Conservation (phyloP, 305 asterid species). For the Fraxinus platypoda region DNA sequence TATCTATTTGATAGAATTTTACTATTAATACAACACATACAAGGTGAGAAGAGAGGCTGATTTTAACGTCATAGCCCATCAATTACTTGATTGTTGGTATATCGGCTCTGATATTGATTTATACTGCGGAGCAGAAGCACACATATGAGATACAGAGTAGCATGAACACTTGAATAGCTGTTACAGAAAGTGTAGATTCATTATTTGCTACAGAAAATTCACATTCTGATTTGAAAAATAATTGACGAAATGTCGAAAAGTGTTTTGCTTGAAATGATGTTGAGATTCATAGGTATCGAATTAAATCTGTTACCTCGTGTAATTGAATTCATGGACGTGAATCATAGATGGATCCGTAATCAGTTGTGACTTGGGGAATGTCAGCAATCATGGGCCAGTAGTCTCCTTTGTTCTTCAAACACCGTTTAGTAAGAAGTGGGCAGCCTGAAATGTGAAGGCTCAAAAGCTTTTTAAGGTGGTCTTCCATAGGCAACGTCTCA, state of each 20-base stretch:
- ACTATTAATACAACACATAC: background rate
- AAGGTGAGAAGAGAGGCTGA: background rate
- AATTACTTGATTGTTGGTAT: background rate
- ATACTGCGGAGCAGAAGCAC: too few species aligned
- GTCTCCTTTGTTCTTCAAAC: conserved; percentile 8
- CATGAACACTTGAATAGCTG: background rate
- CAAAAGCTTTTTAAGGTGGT: too few species aligned
- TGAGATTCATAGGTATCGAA: background rate
- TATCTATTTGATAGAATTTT: background rate
- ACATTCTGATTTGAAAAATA: background rate
- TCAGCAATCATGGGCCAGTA: background rate
- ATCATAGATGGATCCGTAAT: background rate
- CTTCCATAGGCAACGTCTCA: too few species aligned
- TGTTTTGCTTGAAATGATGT: background rate
- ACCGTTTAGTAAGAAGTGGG: background rate
- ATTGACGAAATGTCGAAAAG: background rate
- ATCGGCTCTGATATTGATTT: background rate
- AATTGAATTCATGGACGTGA: background rate
- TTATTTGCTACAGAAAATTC: background rate
- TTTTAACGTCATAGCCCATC: background rate
- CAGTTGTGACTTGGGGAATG: background rate
- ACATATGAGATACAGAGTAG: too few species aligned
- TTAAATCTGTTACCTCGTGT: background rate
- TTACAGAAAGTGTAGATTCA: background rate
- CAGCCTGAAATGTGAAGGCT: too few species aligned